phyloP scores from a whole-genome alignment of 805 yeast genomes.

The Zygoascus biomembranicola region DNA sequence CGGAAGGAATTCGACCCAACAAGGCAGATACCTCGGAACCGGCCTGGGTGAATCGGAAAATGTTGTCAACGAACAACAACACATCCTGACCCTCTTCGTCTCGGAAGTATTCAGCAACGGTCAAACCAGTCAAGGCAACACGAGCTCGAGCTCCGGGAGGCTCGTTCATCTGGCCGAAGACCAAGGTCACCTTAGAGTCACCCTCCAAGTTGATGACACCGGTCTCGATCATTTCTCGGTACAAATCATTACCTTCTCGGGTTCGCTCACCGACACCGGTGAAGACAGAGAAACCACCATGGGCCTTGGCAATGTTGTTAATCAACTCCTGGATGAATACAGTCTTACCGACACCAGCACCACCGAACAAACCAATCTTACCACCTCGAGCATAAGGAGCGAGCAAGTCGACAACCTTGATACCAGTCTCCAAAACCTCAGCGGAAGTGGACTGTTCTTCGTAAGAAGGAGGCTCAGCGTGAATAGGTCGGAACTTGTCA shows the following conservation, averaged over 20 bases:
- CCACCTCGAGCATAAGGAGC: slow-evolving; percentile 99
- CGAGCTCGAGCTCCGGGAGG: slow-evolving; percentile 99
- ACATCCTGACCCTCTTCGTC: slow-evolving; percentile 99
- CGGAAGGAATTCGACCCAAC: slow-evolving; percentile 99
- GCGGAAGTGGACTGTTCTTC: slow-evolving; percentile 97
- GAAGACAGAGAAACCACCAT: slow-evolving; percentile 99
- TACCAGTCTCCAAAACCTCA: slow-evolving; percentile 98
- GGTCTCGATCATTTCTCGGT: slow-evolving; percentile 99
- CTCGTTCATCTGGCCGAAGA: slow-evolving; percentile 99
- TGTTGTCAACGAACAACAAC: slow-evolving; percentile 97
- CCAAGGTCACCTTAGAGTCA: slow-evolving; percentile 98
- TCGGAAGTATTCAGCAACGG: slow-evolving; percentile 99
- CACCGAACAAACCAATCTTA: slow-evolving; percentile 99
- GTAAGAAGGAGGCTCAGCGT: slow-evolving; percentile 95
- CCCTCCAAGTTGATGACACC: slow-evolving; percentile 99
- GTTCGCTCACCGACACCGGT: slow-evolving; percentile 99
- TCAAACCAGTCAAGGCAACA: slow-evolving; percentile 99
- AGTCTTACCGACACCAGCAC: slow-evolving; percentile 99
- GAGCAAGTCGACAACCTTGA: slow-evolving; percentile 96
- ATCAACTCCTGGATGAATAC: slow-evolving; percentile 99
- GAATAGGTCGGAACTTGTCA: slow-evolving; percentile 93
- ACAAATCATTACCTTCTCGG: slow-evolving; percentile 99
- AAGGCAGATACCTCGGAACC: slow-evolving; percentile 99
- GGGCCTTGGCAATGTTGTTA: slow-evolving; percentile 99
- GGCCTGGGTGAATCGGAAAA: slow-evolving; percentile 99